phyloP scores from a whole-genome alignment of 495 filamentous ascomycete genomes.

The Chaetomium fimeti region DNA sequence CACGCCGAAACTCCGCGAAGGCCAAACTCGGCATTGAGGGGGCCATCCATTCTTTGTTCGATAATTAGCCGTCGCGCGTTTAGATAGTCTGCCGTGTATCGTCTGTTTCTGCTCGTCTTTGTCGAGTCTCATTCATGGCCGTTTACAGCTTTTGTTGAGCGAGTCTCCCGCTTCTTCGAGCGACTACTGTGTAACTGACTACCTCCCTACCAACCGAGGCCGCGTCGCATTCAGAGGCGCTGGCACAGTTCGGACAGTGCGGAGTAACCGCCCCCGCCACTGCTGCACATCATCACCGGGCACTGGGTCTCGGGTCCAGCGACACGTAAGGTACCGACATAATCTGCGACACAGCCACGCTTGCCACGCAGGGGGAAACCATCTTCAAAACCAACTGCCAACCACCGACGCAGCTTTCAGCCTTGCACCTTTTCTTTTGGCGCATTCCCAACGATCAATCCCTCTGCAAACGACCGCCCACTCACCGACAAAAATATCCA shows the following conservation, averaged over 20 bases:
- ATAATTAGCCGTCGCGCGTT: background rate
- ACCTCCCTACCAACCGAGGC: background rate
- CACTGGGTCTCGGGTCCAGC: background rate
- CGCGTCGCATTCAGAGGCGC: background rate
- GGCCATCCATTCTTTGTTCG: background rate
- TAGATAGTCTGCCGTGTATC: background rate
- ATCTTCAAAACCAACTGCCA: background rate
- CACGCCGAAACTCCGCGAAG: background rate
- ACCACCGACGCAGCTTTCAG: background rate
- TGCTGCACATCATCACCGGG: background rate
- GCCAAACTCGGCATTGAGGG: background rate
- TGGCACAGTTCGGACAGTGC: background rate
- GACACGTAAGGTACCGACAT: background rate
- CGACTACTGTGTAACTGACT: too few species aligned
- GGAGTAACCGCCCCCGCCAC: background rate
- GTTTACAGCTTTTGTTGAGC: too few species aligned
- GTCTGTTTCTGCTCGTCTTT: constrained; percentile 4
- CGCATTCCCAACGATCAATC: background rate
- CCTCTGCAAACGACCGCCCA: background rate
- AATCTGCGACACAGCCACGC: constrained; percentile 10
- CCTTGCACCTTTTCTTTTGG: background rate
- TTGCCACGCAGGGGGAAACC: constrained; percentile 6
- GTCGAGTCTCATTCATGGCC: background rate
- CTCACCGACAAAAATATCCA: background rate
- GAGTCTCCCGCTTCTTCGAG: too few species aligned